Conservation (phyloP, 1,284 basidiomycete species). For the Hymenochaete sp. region DNA sequence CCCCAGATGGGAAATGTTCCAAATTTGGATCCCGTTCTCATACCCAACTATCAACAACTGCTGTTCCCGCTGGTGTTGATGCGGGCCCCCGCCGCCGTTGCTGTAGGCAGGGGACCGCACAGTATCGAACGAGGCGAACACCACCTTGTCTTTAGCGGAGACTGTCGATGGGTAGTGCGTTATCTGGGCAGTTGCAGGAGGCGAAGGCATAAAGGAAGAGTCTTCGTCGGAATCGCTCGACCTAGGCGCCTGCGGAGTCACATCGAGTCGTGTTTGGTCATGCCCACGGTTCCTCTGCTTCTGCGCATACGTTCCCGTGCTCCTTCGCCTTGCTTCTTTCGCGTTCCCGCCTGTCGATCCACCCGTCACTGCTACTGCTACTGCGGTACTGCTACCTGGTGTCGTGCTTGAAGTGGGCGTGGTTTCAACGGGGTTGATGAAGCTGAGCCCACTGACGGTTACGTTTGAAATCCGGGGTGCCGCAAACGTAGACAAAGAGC, state of each 20-base stretch:
- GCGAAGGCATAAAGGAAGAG: slow-evolving; percentile 4
- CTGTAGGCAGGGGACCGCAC: slow-evolving; percentile 5
- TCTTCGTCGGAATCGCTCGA: slow-evolving; percentile 14
- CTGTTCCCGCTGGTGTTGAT: slow-evolving; percentile 35
- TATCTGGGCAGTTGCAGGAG: slow-evolving; percentile 1
- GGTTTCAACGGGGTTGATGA: slow-evolving; percentile 14
- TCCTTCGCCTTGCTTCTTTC: slow-evolving; percentile 17
- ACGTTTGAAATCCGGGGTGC: slow-evolving; percentile 17
- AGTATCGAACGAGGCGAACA: slow-evolving; percentile 14
- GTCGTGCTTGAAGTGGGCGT: background rate
- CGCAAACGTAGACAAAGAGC: slow-evolving; percentile 14
- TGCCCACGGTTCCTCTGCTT: slow-evolving; percentile 10
- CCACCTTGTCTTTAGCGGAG: slow-evolving; percentile 13
- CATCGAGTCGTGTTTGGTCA: slow-evolving; percentile 14
- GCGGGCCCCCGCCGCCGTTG: no score
- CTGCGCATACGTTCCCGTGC: slow-evolving; percentile 15
- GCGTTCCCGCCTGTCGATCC: no score
- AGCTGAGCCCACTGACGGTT: slow-evolving; percentile 17
- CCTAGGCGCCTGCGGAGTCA: slow-evolving; percentile 14
- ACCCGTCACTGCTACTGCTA: background rate
- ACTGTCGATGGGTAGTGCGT: slow-evolving; percentile 11
- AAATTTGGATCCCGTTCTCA: slow-evolving; percentile 51
- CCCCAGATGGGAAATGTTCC: slow-evolving; percentile 56
- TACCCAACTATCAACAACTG: slow-evolving; percentile 56
- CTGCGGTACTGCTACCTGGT: no score